A percentile compares a stretch with the other conserved stretches of the same genome.
Evolutionary conservation across 2,329 filamentous ascomycete genomes (phyloP).

Genomic region (Trichoderma semiorbis): DNA sequence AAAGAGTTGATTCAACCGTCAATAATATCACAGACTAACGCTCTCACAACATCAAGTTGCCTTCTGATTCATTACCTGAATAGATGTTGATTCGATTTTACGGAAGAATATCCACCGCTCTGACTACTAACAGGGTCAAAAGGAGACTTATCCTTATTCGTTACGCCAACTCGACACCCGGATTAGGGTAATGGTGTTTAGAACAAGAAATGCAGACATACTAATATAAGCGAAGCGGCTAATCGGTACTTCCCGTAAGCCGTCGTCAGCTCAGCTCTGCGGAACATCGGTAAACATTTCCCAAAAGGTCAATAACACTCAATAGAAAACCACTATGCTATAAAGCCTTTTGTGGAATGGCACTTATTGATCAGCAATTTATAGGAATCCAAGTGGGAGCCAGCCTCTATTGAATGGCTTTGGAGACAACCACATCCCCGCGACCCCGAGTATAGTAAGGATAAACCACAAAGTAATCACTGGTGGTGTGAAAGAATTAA

Average conservation of each 20-base stretch:
- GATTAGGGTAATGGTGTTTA: neutral
- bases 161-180: neutral
- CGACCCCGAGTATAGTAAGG: rapidly evolving
- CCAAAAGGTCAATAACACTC: neutral
- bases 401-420: neutral
- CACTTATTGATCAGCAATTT: rapidly evolving
- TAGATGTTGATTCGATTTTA: neutral
- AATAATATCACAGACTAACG: neutral
- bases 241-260: neutral
- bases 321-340: neutral
- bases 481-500: neutral
- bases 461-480: neutral
- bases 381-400: neutral
- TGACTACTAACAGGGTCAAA: neutral
- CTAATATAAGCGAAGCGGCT: neutral
- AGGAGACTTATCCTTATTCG: neutral
- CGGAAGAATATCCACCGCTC: neutral
- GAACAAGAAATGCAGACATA: neutral
- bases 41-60: neutral
- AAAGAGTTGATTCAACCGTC: neutral
- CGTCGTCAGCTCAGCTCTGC: neutral
- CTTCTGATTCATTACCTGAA: neutral
- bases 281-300: neutral
- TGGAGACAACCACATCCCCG: neutral
- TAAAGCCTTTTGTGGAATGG: too few relatives aligned